Conservation (phyloP, 2,329 filamentous ascomycete species). For the Trichoderma harzianum region DNA sequence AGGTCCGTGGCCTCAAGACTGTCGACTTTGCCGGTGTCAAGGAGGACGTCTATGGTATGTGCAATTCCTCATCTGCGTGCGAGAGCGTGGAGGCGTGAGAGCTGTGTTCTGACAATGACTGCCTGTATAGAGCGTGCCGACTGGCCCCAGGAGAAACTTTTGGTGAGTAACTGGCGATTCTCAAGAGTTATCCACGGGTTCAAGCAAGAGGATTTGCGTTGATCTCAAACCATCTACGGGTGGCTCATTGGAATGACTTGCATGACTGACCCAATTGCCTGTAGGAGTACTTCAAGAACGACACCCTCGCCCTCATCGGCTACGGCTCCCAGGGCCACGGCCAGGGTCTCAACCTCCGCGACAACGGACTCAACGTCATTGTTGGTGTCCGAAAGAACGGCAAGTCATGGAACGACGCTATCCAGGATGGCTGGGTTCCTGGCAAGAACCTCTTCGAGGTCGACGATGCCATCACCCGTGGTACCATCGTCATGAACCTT, state of each 20-base stretch:
- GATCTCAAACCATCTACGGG: not conserved
- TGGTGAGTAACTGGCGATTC: slow-evolving; percentile 57
- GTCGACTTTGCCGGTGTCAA: slow-evolving; percentile 96
- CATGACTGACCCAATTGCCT: slow-evolving; percentile 19
- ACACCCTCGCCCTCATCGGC: slow-evolving; percentile 97
- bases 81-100: not conserved
- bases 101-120: not conserved
- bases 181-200: not conserved
- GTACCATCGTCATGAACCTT: slow-evolving; percentile 98
- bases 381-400: slow-evolving; percentile 98
- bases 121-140: slow-evolving; percentile 77
- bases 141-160: slow-evolving; percentile 97
- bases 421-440: slow-evolving; percentile 95
- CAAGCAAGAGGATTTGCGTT: not conserved
- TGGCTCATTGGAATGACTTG: not conserved
- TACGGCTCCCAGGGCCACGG: slow-evolving; percentile 98
- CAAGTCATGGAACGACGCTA: slow-evolving; percentile 95
- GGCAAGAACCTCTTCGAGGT: slow-evolving; percentile 99
- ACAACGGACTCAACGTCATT: slow-evolving; percentile 99
- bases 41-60: slow-evolving; percentile 87
- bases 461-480: slow-evolving; percentile 88
- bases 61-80: not conserved
- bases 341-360: slow-evolving; percentile 98
- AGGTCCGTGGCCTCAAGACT: slow-evolving; percentile 90
- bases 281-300: slow-evolving; percentile 99